Percentiles rank a stretch among this genome's conserved stretches.
Conservation (phyloP, 1,284 basidiomycete species). For the Agroathelia rolfsii region DNA sequence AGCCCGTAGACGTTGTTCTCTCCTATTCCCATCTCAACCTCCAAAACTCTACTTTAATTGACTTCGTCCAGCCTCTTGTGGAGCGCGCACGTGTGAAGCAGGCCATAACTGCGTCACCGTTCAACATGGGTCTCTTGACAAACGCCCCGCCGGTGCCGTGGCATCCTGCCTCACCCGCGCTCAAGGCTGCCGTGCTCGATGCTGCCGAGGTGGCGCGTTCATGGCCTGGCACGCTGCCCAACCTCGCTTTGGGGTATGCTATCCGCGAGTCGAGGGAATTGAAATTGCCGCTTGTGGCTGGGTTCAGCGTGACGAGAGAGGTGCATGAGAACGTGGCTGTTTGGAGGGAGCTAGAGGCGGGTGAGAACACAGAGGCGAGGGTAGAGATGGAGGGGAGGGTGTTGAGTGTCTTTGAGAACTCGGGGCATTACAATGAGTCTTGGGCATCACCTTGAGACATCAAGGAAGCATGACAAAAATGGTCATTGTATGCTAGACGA, state of each 20-base stretch:
- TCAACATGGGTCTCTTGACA: constrained; percentile 87
- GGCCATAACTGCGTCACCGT: constrained; percentile 79
- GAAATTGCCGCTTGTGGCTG: constrained; percentile 65
- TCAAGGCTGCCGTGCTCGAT: constrained; percentile 34
- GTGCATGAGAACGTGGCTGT: constrained; percentile 64
- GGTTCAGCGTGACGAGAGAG: constrained; percentile 61
- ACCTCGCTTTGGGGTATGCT: constrained; percentile 69
- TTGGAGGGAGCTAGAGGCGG: constrained; percentile 51
- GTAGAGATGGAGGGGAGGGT: constrained; percentile 38
- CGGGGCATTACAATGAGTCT: constrained; percentile 50
- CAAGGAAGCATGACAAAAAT: too few relatives aligned
- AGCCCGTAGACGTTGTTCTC: constrained; percentile 72
- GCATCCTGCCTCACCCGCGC: constrained; percentile 70
- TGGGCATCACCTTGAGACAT: constrained; percentile 46
- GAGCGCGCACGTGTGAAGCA: constrained; percentile 58
- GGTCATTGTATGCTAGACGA: too few relatives aligned
- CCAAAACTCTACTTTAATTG: constrained; percentile 63
- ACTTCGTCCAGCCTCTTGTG: constrained; percentile 54
- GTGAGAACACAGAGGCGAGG: constrained; percentile 28
- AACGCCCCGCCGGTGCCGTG: constrained; percentile 54
- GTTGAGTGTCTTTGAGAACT: constrained; percentile 33
- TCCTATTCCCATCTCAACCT: constrained; percentile 83
- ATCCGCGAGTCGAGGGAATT: constrained; percentile 38
- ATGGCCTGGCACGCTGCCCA: constrained; percentile 45
- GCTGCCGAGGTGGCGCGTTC: constrained; percentile 21